A percentile compares a stretch with the other conserved stretches of the same genome.
Conservation (phyloP, 176 grass and related monocot genomes). For the Panicum miliaceum region DNA sequence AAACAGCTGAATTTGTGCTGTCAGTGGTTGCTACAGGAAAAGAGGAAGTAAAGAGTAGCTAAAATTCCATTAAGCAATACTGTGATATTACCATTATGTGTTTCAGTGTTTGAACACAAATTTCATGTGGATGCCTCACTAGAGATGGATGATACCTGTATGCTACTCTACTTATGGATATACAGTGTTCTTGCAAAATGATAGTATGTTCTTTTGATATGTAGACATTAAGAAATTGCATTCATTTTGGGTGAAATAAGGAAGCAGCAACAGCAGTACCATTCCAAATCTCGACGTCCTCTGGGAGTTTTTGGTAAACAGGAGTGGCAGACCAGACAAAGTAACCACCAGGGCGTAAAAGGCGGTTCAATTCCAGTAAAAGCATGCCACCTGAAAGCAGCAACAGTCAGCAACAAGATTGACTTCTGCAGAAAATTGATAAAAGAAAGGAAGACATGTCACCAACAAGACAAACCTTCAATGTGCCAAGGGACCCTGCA, state of each 20-base stretch:
- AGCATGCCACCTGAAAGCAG: constrained; percentile 82
- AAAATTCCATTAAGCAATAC: not conserved
- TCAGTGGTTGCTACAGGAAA: not conserved
- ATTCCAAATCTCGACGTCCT: constrained; percentile 93
- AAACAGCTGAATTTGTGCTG: not conserved
- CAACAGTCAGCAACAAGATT: constrained; percentile 2
- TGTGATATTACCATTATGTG: not conserved
- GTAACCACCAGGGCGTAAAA: constrained; percentile 94
- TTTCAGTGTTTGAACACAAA: not conserved
- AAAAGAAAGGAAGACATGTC: constrained; percentile 24
- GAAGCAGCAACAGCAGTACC: constrained; percentile 51
- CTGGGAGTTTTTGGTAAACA: constrained; percentile 86
- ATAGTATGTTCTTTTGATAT: not conserved
- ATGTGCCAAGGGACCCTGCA: constrained; percentile 98
- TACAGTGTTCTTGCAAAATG: not conserved
- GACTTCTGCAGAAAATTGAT: constrained; percentile 17
- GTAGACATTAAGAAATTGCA: not conserved
- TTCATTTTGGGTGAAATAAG: constrained; percentile 11
- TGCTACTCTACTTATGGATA: not conserved
- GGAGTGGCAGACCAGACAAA: constrained; percentile 98
- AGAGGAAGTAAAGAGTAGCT: not conserved
- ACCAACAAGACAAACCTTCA: constrained; percentile 70
- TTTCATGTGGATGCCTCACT: too few relatives aligned
- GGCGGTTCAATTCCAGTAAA: constrained; percentile 91
- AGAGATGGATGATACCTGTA: too few relatives aligned